These are phyloP conservation scores for Cercospora sp. DNA, from an alignment of 2,329 filamentous ascomycete species.

Conservation along the genomic window DNA sequence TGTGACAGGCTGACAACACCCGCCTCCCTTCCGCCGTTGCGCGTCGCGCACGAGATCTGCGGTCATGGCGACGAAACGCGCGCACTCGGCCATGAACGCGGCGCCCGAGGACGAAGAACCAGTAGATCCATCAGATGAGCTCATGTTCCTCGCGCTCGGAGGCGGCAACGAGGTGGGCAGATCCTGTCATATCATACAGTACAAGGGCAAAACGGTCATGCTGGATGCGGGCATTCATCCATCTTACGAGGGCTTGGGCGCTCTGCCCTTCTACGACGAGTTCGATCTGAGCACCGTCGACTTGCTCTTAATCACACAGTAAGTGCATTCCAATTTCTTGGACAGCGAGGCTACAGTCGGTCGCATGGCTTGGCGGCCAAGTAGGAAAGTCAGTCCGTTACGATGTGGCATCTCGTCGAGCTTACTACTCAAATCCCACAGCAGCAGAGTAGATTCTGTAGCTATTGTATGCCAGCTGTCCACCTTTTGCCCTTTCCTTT, in stretches of 20 bases:
- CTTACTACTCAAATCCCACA: constrained; percentile 8
- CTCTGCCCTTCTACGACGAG: constrained; percentile 95
- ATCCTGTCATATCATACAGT: constrained; percentile 96
- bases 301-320: constrained; percentile 98
- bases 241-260: constrained; percentile 89
- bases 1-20: background rate
- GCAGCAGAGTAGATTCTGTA: constrained; percentile 35
- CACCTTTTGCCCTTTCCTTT: constrained; percentile 15
- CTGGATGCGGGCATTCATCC: constrained; percentile 97
- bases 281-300: constrained; percentile 98
- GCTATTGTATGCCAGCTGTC: constrained; percentile 38
- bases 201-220: constrained; percentile 99
- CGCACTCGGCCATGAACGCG: constrained; percentile 66
- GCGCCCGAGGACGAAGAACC: constrained; percentile 72
- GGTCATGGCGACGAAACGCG: constrained; percentile 85
- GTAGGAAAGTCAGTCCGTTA: background rate
- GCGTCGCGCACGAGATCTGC: constrained; percentile 28
- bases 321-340: constrained; percentile 55
- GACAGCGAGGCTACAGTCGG: background rate
- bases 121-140: constrained; percentile 88
- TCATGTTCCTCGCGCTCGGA: constrained; percentile 89
- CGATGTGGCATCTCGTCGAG: constrained; percentile 2
- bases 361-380: background rate
- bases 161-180: constrained; percentile 96
- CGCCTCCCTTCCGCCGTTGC: constrained; percentile 10